Percentiles rank a stretch among this genome's conserved stretches.
phyloP scores from a whole-genome alignment of 2,329 filamentous ascomycete species.

The Blastomyces gilchristii region DNA sequence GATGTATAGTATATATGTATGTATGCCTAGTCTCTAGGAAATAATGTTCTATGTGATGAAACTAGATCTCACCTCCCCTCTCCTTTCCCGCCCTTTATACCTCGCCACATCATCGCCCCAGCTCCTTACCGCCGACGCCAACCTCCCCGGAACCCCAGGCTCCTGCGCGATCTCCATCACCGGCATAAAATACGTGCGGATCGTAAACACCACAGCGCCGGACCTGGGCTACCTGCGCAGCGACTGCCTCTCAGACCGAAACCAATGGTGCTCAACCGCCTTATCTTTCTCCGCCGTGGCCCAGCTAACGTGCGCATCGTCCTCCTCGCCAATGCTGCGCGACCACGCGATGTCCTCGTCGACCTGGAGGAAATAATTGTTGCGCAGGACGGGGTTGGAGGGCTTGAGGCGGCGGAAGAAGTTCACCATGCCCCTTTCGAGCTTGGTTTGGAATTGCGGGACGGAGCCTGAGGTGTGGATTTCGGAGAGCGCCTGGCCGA shows the following conservation, averaged over 20 bases:
- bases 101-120: conserved; percentile 67
- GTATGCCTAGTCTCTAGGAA: no score
- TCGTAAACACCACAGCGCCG: conserved; percentile 59
- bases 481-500: conserved; percentile 65
- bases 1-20: no score
- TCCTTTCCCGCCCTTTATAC: conserved; percentile 71
- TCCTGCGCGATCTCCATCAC: conserved; percentile 58
- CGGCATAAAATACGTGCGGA: conserved; percentile 69
- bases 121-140: conserved; percentile 68
- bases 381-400: conserved; percentile 55
- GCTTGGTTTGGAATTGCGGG: conserved; percentile 58
- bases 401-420: conserved; percentile 66
- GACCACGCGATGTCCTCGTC: conserved; percentile 70
- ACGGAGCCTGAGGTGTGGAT: conserved; percentile 73
- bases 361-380: conserved; percentile 84
- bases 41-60: no score
- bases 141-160: conserved; percentile 63
- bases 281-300: conserved; percentile 64
- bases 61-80: conserved; percentile 49
- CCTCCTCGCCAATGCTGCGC: conserved; percentile 63
- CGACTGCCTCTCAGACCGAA: conserved; percentile 65
- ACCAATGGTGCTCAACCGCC: conserved; percentile 62
- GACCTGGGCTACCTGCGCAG: conserved; percentile 51
- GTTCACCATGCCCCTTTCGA: conserved; percentile 69
- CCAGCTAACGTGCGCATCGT: conserved; percentile 57